Percentiles rank a stretch among this genome's conserved stretches.
Evolutionary conservation across 768 basidiomycete genomes (phyloP).

Genomic region (Wakefieldia striispora): DNA sequence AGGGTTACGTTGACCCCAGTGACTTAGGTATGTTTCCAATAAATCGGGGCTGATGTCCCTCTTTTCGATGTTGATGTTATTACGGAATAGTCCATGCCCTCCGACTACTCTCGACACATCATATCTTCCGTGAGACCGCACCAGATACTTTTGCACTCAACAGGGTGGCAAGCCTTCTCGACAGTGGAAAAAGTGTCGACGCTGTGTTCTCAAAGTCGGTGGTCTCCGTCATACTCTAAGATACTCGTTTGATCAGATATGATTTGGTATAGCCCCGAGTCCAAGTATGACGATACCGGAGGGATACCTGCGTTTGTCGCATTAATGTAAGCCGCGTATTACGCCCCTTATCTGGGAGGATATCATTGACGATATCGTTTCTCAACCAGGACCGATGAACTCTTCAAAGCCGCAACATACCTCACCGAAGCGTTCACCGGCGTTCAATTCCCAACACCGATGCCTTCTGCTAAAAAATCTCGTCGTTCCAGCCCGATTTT

Average conservation of each 20-base stretch:
- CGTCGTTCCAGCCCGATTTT: not conserved
- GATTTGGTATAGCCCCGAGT: conserved; percentile 43
- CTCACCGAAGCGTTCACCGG: conserved; percentile 63
- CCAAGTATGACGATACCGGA: conserved; percentile 64
- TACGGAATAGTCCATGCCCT: conserved; percentile 58
- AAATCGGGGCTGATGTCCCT: not conserved
- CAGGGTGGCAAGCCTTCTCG: conserved; percentile 64
- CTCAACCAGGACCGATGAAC: conserved; percentile 61
- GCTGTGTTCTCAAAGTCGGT: conserved; percentile 49
- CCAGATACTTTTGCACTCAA: conserved; percentile 75
- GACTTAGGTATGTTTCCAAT: conserved; percentile 14
- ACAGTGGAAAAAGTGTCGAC: conserved; percentile 58
- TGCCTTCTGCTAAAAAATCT: conserved; percentile 14
- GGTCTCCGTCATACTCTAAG: not conserved
- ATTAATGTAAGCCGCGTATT: conserved; percentile 47
- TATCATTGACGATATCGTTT: conserved; percentile 5
- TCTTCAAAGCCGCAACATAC: conserved; percentile 73
- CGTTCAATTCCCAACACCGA: conserved; percentile 18
- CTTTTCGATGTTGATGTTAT: not conserved
- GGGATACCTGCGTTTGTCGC: conserved; percentile 72
- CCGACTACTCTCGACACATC: conserved; percentile 75
- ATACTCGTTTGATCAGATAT: not conserved
- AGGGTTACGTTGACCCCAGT: conserved; percentile 15
- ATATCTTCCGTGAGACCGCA: conserved; percentile 64
- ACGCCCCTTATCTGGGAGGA: not conserved